Evolutionary conservation across 306 rosid species (phyloP), one percentile per base, ranked within the genome.

Genomic region (Inga laurina): DNA sequence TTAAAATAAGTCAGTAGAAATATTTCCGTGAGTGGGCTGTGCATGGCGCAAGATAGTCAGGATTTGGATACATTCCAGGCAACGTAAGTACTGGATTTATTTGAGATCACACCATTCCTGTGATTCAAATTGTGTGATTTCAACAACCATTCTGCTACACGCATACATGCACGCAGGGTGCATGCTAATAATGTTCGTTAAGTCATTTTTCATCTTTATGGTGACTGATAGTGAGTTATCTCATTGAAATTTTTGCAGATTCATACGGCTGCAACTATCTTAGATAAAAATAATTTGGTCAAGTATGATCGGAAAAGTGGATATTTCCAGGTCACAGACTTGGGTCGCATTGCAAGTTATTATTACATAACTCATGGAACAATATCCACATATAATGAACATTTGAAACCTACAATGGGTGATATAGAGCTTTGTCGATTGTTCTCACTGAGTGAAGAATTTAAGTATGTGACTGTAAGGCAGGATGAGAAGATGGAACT

Each of bases 311-410:
- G 98, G 76, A 96, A 96, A 90, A 96, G 98, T 72, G 98, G 99
- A 72, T 96, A 93, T 88, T 96, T 96, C 75, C 98, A 96, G 85
- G 98, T 93, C 51, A 95, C 98, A 4, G 98, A 95, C 87, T 84
- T 95, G 94, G 99, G 99, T 62, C 99, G 99, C 19, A 95, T 95
- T 89, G 98, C 98, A 8, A 95, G 98, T 79, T 92, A 92, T 82
- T 93, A 95, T 84, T 95, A 95, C 86, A 93, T 95, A 74, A 92
- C 98, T 12, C 98, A 95, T 35, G 98, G 99, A 76, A 89, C 99
- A 73, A 93, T 96, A 86, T 87, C 99, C 75, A 92, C 98, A 0
- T 96, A 96, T 83, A 96, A 96, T 18, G 98, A 93, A 87, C 96
- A 96, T 82, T 85, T 96, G 94, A 96, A 96, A 87, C 99, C 98